phyloP scores from a whole-genome alignment of 352 stramenopile genomes.

The Globisporangium emineosum region DNA sequence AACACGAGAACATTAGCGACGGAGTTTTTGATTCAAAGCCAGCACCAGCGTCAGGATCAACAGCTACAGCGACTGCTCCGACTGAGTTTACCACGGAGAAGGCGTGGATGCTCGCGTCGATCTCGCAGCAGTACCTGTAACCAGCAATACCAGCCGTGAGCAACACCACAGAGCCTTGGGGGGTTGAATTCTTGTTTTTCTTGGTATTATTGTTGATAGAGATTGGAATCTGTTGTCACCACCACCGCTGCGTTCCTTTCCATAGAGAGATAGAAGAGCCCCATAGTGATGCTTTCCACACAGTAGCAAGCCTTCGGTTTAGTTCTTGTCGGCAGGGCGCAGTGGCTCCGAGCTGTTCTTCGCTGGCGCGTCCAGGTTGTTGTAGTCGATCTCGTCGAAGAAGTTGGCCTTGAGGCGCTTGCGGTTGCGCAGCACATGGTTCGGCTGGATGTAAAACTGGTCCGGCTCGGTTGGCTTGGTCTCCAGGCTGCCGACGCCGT shows the following conservation, averaged over 20 bases:
- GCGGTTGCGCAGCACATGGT: constrained; percentile 65
- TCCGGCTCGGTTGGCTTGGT: constrained; percentile 61
- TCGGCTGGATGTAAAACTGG: constrained; percentile 81
- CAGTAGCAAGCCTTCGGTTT: constrained; percentile 16
- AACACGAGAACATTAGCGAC: background rate
- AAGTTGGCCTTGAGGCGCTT: constrained; percentile 51
- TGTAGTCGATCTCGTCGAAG: constrained; percentile 83
- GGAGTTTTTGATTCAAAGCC: background rate
- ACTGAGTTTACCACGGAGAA: constrained; percentile 24
- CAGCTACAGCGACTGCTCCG: background rate
- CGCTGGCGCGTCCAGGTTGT: constrained; percentile 55
- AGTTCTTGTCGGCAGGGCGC: constrained; percentile 63
- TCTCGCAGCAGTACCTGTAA: constrained; percentile 33
- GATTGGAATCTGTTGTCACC: background rate
- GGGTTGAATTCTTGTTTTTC: constrained; percentile 10
- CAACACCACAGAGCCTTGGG: background rate
- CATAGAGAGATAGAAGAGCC: background rate
- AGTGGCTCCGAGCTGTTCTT: constrained; percentile 45
- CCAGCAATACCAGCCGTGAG: background rate
- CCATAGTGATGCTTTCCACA: background rate
- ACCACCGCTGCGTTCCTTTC: background rate
- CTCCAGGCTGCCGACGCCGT: constrained; percentile 73
- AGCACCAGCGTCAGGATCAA: background rate
- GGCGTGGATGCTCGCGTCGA: constrained; percentile 39
- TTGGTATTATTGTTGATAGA: constrained; percentile 1